Evolutionary conservation across 345 rosid species (phyloP), one percentile per base, ranked within the genome.

Genomic region (Bretschneidera sinensis): DNA sequence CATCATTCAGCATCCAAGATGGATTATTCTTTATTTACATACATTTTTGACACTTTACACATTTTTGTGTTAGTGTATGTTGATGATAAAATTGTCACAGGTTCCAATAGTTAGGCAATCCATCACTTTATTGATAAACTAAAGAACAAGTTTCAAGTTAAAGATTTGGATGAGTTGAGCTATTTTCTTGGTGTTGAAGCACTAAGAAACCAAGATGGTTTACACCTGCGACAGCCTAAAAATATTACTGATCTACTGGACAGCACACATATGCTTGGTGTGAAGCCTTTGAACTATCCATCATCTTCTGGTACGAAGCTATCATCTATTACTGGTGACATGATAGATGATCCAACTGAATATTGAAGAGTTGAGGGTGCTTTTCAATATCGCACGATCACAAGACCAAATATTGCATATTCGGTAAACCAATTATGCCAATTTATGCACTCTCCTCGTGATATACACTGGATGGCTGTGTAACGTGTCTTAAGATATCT

Each of bases 31-130:
- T 17, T 64, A 11, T 64, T 55, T 23, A 39, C 25, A 4, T 52
- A 20, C 21, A 33, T 0, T 2, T 17, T 11, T 0, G 50, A 18
- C 0, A 2, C 21, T 4, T 28, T 39, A n/a, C n/a, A n/a, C n/a
- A n/a, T n/a, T n/a, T n/a, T n/a, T n/a, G n/a, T n/a, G n/a, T n/a
- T n/a, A n/a, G n/a, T 62, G 0, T 54, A 63, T 34, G 67, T 63
- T 13, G 60, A 54, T 64, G 68, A 64, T 20, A 64, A 55, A 0
- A 9, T 64, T 13, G 0, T 64, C 19, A 64, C 61, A 1, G 68
- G 61, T 3, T 17, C 0, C 24, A 5, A 23, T 17, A 4, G 16
- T 4, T 5, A 8, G 33, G 35, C 0, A 0, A 17, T 53, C 21
- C 17, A 34, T 0, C 1, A 9, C 7, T 7, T 63, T 13, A 9